Base-by-base conservation (phyloP, 495 filamentous ascomycete species). In the Aspergillus ostianus region DNA sequence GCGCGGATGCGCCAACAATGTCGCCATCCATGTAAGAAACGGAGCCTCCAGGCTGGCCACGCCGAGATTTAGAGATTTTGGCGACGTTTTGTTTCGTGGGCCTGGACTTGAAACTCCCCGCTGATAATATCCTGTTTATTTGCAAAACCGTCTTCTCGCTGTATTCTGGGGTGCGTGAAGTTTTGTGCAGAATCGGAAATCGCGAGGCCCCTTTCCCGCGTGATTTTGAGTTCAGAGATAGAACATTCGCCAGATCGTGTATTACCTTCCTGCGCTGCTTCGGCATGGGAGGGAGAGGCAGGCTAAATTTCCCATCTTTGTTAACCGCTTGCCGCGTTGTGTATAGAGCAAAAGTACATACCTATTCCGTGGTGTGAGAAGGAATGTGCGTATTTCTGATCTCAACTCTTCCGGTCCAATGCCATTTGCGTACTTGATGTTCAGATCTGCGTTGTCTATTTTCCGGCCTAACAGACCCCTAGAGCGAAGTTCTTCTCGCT, bases 201-300 rank as follows among this genome's bases (percentile, higher is more conserved):
- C 94, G 86, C 55, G 79, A 77, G n/a, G 77, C 77, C 9, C 87
- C 92, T 19, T 77, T 77, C n/a, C 94, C 94, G 12, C 79, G 77
- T 1, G 93, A 97, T 65, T 93, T 88, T 3, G 92, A 96, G 60
- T 90, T 95, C 55, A 98, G 74, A 13, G 82, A 81, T 63, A 97
- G 81, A 17, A 77, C 74, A 63, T 80, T 80, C 5, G 90, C 90
- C 32, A 96, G 64, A 32, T 88, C 79, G 67, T 98, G 94, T 13
- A 97, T 80, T 12, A 82, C 69, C 66, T 88, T 92, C 56, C 94
- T 90, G 32, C 84, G 81, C 3, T 81, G 70, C 62, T 90, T 92
- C 27, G 87, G 84, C 85, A 98, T 93, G 3, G 93, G 91, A 6
- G 94, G 92, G 12, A 98, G 76, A 19, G 87, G 72, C 13, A 93